Conservation (phyloP, 2,329 filamentous ascomycete species). For the Penicillium crustosum region DNA sequence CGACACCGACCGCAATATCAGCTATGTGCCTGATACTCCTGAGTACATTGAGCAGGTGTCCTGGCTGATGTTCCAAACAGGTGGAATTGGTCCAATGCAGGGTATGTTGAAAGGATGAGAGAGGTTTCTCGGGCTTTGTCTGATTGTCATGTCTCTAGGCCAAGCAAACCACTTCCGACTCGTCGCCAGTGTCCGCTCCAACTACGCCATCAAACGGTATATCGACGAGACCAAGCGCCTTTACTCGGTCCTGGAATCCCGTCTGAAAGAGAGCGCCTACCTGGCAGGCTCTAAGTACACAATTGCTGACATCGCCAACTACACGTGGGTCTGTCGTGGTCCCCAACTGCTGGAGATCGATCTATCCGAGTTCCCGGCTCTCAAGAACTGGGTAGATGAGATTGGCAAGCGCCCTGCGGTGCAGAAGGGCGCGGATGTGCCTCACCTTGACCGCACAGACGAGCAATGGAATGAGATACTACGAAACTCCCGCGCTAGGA, state of each 20-base stretch:
- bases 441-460: too few species aligned
- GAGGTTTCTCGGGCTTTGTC: background rate
- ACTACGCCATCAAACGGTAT: constrained; percentile 50
- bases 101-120: constrained; percentile 18
- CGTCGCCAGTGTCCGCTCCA: constrained; percentile 44
- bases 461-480: constrained; percentile 10
- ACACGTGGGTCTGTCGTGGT: too few species aligned
- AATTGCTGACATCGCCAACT: too few species aligned
- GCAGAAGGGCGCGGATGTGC: too few species aligned
- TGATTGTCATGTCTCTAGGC: constrained; percentile 25
- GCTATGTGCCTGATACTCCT: constrained; percentile 42
- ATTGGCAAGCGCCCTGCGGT: too few species aligned
- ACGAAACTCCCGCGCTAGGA: constrained; percentile 17
- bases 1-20: constrained; percentile 44
- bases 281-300: constrained; percentile 29
- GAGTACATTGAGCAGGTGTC: constrained; percentile 47
- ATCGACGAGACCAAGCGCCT: constrained; percentile 51
- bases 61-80: constrained; percentile 50
- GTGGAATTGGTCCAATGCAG: constrained; percentile 44
- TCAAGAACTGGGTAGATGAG: too few species aligned
- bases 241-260: constrained; percentile 48
- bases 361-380: too few species aligned
- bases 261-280: constrained; percentile 44
- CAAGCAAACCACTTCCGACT: constrained; percentile 52
- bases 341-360: too few species aligned